These are phyloP conservation scores for Punica granatum DNA, from an alignment of 345 rosid genomes.

Conservation along the genomic window DNA sequence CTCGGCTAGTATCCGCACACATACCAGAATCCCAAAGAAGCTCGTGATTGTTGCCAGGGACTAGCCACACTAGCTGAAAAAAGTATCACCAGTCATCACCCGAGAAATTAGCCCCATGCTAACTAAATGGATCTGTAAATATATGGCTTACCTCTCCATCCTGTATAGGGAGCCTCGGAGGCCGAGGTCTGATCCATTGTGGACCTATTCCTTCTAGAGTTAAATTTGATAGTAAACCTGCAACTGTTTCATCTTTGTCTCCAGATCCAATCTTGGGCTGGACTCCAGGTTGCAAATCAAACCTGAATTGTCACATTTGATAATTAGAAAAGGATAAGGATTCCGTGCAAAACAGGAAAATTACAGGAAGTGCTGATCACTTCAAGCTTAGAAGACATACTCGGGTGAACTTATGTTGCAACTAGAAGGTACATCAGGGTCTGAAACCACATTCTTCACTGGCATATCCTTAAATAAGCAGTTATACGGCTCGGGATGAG, in stretches of 20 bases:
- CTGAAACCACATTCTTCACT: constrained; percentile 55
- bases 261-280: constrained; percentile 79
- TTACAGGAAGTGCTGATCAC: not conserved
- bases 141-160: constrained; percentile 58
- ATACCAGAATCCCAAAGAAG: constrained; percentile 93
- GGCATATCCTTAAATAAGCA: constrained; percentile 30
- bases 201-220: constrained; percentile 55
- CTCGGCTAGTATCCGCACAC: constrained; percentile 99
- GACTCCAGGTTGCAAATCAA: constrained; percentile 70
- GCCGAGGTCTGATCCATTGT: constrained; percentile 75
- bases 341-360: not conserved
- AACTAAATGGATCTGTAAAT: constrained; percentile 1
- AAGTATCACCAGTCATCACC: constrained; percentile 7
- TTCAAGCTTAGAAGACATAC: constrained; percentile 37
- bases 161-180: constrained; percentile 72
- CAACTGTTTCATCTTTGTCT: constrained; percentile 63
- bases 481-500: constrained; percentile 36
- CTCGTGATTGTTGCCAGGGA: constrained; percentile 92
- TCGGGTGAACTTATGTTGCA: constrained; percentile 69
- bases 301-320: constrained; percentile 33
- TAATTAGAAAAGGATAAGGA: constrained; percentile 1
- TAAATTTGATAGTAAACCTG: constrained; percentile 42
- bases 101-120: constrained; percentile 8
- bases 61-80: constrained; percentile 82
- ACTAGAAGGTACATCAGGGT: constrained; percentile 75